phyloP scores from a whole-genome alignment of 257 asterid genomes.

The Solanum boliviense region DNA sequence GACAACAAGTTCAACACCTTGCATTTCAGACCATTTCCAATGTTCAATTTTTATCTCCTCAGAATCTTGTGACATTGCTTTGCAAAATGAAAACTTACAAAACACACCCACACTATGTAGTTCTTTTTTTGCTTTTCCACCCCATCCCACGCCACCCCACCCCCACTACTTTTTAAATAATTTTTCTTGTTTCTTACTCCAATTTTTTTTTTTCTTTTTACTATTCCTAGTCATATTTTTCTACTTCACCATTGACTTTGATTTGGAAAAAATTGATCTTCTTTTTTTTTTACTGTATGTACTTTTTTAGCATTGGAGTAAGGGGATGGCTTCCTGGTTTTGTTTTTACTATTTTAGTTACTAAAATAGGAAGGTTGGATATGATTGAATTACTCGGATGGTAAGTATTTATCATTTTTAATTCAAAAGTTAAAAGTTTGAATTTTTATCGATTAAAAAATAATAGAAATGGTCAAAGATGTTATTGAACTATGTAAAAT shows the following conservation, averaged over 20 bases:
- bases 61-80: conserved; percentile 49
- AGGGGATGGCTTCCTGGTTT: background rate
- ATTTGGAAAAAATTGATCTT: background rate
- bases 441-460: no score
- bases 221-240: conserved; percentile 1
- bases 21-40: conserved; percentile 80
- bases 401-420: fast-evolving
- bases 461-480: background rate
- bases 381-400: background rate
- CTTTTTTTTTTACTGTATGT: background rate
- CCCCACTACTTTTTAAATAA: background rate
- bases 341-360: background rate
- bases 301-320: conserved; percentile 3
- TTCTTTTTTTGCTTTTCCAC: background rate
- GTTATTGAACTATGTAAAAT: background rate
- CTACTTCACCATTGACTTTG: background rate
- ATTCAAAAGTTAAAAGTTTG: no score
- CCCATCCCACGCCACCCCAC: background rate
- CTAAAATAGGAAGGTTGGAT: background rate
- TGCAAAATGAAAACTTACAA: conserved; percentile 6
- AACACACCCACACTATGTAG: conserved; percentile 4
- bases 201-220: background rate
- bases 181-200: background rate
- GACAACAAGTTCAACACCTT: conserved; percentile 63
- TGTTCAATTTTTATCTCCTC: conserved; percentile 54